These are phyloP conservation scores for Nidularia pulvinata DNA, from an alignment of 768 basidiomycete species.

Conservation along the genomic window DNA sequence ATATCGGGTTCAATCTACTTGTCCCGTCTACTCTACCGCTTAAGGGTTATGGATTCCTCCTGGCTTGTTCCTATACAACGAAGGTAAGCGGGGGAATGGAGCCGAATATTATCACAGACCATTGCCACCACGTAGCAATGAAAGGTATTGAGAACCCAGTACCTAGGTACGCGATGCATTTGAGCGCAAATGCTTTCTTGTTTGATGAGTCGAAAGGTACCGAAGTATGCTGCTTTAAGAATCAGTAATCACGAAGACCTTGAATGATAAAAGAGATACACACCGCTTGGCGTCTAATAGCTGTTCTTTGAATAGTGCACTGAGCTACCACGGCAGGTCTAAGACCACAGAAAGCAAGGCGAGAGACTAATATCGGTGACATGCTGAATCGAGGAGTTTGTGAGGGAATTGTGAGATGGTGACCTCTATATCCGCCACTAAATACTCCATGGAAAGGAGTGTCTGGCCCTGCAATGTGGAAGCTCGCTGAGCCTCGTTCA, in stretches of 20 bases:
- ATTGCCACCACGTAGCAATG: conserved; percentile 20
- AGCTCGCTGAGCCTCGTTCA: too few species aligned
- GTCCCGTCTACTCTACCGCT: too few species aligned
- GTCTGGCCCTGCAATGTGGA: too few species aligned
- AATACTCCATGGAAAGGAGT: too few species aligned
- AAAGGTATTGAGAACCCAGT: conserved; percentile 23
- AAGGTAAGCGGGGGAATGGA: background rate
- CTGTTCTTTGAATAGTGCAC: background rate
- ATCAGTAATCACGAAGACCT: too few species aligned
- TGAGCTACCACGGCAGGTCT: background rate
- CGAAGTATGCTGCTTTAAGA: conserved; percentile 6
- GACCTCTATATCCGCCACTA: too few species aligned
- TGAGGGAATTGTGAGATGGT: too few species aligned
- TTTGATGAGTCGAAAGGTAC: conserved; percentile 19
- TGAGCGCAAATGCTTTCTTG: conserved; percentile 16
- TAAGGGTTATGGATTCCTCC: background rate
- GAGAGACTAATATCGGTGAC: background rate
- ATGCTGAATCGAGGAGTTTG: too few species aligned
- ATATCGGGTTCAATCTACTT: too few species aligned
- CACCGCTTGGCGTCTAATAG: background rate
- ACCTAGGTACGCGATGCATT: conserved; percentile 16
- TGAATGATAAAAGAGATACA: too few species aligned
- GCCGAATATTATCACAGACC: background rate
- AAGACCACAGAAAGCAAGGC: background rate
- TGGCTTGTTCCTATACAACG: background rate